phyloP scores from a whole-genome alignment of 2,329 filamentous ascomycete genomes.

The Arthrobotrys entomopaga region DNA sequence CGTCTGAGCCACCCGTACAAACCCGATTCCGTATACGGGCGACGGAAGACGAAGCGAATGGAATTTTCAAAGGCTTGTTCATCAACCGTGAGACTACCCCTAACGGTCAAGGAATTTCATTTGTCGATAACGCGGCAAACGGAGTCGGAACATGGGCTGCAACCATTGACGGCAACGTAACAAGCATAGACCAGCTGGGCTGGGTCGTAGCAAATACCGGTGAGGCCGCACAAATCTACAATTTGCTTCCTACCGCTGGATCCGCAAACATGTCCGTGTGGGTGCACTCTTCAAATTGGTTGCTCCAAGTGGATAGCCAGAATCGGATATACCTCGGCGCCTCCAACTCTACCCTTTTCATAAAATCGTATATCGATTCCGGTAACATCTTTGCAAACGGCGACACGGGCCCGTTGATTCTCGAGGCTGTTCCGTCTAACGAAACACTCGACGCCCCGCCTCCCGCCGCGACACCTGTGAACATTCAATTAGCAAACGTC shows the following conservation, averaged over 20 bases:
- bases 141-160: conserved; percentile 5
- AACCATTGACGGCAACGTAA: not conserved
- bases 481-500: not conserved
- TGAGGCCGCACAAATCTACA: conserved; percentile 1
- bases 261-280: not conserved
- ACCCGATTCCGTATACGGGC: conserved; percentile 4
- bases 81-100: not conserved
- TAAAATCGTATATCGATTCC: conserved; percentile 7
- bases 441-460: not conserved
- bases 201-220: not conserved
- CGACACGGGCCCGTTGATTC: conserved; percentile 8
- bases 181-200: not conserved
- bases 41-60: conserved; percentile 2
- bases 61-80: not conserved
- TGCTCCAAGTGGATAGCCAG: conserved; percentile 1
- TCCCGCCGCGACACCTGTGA: not conserved
- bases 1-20: not conserved
- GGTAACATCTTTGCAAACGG: not conserved
- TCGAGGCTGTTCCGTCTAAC: not conserved
- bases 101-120: not conserved
- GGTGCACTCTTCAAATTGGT: not conserved
- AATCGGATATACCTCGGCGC: conserved; percentile 1
- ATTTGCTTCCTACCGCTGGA: not conserved
- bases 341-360: not conserved
- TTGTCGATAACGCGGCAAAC: not conserved